A percentile compares a stretch with the other conserved stretches of the same genome.
Evolutionary conservation across 441 rosid genomes (phyloP).

Genomic region (Syzygium malaccense): DNA sequence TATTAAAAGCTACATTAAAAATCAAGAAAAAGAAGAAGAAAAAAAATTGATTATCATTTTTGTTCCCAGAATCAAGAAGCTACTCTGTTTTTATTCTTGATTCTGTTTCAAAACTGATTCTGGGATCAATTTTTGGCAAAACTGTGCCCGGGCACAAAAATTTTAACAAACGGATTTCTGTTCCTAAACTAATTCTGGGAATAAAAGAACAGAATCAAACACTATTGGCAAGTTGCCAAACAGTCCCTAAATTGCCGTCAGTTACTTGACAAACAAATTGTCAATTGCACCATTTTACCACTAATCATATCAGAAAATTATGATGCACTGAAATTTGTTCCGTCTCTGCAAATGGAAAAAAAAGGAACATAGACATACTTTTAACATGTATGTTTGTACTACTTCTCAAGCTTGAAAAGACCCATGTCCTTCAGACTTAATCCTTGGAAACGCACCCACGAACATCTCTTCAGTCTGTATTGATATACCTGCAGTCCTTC

Average conservation of each 20-base stretch:
- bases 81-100: too few relatives aligned
- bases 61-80: too few relatives aligned
- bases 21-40: too few relatives aligned
- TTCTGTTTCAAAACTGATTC: too few relatives aligned
- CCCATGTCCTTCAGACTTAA: background rate
- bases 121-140: too few relatives aligned
- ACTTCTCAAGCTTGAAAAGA: background rate
- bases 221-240: too few relatives aligned
- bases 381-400: background rate
- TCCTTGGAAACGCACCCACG: background rate
- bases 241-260: background rate
- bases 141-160: too few relatives aligned
- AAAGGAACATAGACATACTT: background rate
- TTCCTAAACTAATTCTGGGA: too few relatives aligned
- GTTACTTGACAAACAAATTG: background rate
- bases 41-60: too few relatives aligned
- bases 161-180: too few relatives aligned
- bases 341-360: background rate
- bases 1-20: too few relatives aligned
- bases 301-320: background rate
- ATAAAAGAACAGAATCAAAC: too few relatives aligned
- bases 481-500: constrained; percentile 71
- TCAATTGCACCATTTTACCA: background rate
- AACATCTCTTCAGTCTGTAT: constrained; percentile 3
- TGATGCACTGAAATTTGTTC: background rate